phyloP scores from a whole-genome alignment of 2,329 filamentous ascomycete genomes.

The Phyllosticta capitalensis region DNA sequence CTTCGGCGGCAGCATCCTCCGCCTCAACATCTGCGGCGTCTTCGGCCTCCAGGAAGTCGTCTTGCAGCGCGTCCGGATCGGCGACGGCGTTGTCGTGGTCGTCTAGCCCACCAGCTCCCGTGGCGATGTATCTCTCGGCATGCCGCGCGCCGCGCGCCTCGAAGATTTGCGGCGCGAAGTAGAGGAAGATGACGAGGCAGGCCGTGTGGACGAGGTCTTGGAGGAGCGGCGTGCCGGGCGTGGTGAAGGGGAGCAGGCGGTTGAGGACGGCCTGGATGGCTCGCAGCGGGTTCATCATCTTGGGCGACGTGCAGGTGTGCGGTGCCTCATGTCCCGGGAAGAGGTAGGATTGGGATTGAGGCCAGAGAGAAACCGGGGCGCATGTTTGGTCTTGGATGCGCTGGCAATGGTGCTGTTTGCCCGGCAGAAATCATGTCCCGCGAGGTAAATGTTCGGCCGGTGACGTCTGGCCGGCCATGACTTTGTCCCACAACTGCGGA shows the following conservation, averaged over 20 bases:
- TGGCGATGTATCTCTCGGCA: not conserved
- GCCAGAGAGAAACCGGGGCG: not conserved
- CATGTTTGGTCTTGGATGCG: not conserved
- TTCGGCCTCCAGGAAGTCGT: not conserved
- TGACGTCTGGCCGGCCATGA: not conserved
- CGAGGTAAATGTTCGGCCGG: not conserved
- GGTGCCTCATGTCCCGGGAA: not conserved
- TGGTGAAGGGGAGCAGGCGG: conserved; percentile 39
- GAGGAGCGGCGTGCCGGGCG: conserved; percentile 34
- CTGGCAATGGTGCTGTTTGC: not conserved
- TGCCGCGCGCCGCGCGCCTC: conserved; percentile 15
- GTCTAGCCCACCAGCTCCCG: not conserved
- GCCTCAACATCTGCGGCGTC: conserved; percentile 13
- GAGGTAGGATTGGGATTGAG: not conserved
- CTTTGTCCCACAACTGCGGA: not conserved
- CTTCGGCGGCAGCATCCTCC: conserved; percentile 10
- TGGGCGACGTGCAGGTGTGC: not conserved
- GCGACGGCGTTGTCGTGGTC: not conserved
- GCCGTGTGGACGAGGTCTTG: conserved; percentile 39
- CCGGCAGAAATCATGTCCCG: not conserved
- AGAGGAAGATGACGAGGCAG: conserved; percentile 35
- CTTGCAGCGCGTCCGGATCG: not conserved
- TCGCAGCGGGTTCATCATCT: conserved; percentile 6
- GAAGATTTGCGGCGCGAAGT: conserved; percentile 38
- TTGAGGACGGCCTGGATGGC: conserved; percentile 23